A percentile compares a stretch with the other conserved stretches of the same genome.
phyloP scores from a whole-genome alignment of 495 filamentous ascomycete genomes.

The Aspergillus cavernicola region DNA sequence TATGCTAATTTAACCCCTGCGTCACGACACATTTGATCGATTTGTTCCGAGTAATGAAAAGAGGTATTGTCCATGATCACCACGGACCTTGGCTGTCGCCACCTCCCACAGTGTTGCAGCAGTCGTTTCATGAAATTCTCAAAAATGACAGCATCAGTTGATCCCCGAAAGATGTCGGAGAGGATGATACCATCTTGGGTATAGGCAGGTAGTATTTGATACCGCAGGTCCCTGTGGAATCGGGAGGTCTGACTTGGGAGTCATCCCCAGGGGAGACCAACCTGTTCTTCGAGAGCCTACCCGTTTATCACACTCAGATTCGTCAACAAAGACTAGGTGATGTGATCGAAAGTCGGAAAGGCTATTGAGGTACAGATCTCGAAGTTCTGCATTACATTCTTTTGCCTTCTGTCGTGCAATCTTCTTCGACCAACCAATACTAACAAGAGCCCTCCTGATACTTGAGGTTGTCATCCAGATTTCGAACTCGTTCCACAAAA shows the following conservation, averaged over 20 bases:
- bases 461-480: not conserved
- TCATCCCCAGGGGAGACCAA: not conserved
- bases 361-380: not conserved
- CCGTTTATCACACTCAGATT: slow-evolving; percentile 8
- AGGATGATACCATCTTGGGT: slow-evolving; percentile 36
- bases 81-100: slow-evolving; percentile 37
- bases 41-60: slow-evolving; percentile 31
- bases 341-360: not conserved
- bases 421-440: slow-evolving; percentile 1
- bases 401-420: not conserved
- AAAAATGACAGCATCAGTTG: slow-evolving; percentile 36
- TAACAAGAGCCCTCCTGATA: not conserved
- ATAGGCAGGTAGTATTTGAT: slow-evolving; percentile 40
- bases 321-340: not conserved
- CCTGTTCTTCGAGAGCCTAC: slow-evolving; percentile 4
- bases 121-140: slow-evolving; percentile 40
- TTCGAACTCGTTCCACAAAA: not conserved
- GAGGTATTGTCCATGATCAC: slow-evolving; percentile 45
- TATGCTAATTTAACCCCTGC: slow-evolving; percentile 37
- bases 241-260: not conserved
- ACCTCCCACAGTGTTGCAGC: slow-evolving; percentile 34
- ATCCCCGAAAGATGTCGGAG: slow-evolving; percentile 33
- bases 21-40: slow-evolving; percentile 30
- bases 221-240: slow-evolving; percentile 21
- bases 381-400: not conserved